Conservation (phyloP, 805 yeast species). For the Candida xiaguanensis region DNA sequence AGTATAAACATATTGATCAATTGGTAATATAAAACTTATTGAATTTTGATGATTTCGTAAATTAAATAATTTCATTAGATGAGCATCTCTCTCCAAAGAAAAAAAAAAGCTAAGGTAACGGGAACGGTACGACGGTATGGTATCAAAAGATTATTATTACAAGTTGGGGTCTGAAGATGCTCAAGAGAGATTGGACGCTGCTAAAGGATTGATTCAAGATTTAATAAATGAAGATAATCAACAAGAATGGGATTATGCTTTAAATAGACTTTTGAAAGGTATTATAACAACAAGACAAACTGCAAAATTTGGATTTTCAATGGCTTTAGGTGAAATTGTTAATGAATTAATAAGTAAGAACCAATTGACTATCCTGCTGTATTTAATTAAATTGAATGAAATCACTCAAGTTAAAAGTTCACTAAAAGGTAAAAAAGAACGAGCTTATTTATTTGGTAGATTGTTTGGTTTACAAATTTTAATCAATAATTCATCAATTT, state of each 20-base stretch:
- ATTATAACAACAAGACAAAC: constrained; percentile 76
- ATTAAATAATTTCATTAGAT: constrained; percentile 12
- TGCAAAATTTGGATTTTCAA: constrained; percentile 83
- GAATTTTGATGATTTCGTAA: constrained; percentile 20
- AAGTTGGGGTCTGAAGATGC: constrained; percentile 73
- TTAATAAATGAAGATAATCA: constrained; percentile 40
- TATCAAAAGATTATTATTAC: constrained; percentile 74
- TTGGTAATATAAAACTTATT: constrained; percentile 13
- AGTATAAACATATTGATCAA: constrained; percentile 1
- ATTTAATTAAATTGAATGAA: constrained; percentile 36
- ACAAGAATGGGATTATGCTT: constrained; percentile 78
- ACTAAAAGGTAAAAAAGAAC: constrained; percentile 76
- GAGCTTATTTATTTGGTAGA: constrained; percentile 77
- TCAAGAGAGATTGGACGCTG: constrained; percentile 68
- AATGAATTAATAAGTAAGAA: constrained; percentile 29
- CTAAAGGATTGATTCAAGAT: constrained; percentile 60
- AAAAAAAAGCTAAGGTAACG: not conserved
- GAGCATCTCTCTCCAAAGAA: not conserved
- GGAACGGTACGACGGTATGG: constrained; percentile 37
- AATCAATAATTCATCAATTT: constrained; percentile 41
- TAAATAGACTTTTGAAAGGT: constrained; percentile 76
- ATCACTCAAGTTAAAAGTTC: constrained; percentile 30
- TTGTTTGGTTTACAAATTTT: constrained; percentile 80
- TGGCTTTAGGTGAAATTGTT: constrained; percentile 74
- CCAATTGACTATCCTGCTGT: constrained; percentile 29